These are phyloP conservation scores for Phytophthora boehmeriae DNA, from an alignment of 352 stramenopile genomes.

Conservation along the genomic window DNA sequence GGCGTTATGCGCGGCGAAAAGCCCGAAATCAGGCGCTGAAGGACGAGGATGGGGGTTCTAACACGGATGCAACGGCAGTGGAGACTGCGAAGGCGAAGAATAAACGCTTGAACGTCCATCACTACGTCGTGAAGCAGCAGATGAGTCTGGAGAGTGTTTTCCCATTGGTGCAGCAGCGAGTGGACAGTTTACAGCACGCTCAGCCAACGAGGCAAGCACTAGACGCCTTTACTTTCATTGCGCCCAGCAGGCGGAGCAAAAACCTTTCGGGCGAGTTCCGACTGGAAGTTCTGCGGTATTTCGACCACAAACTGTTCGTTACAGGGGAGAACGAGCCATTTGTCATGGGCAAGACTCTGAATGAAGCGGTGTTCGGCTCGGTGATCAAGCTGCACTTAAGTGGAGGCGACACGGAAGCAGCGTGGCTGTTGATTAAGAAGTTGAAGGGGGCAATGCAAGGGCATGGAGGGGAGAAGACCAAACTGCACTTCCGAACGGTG, in stretches of 20 bases:
- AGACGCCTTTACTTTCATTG: constrained; percentile 80
- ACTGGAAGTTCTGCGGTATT: constrained; percentile 54
- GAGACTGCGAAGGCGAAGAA: background rate
- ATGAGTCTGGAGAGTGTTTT: constrained; percentile 61
- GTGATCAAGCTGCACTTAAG: constrained; percentile 66
- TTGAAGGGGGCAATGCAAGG: constrained; percentile 29
- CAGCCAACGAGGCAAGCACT: constrained; percentile 35
- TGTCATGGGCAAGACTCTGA: constrained; percentile 58
- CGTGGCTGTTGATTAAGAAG: constrained; percentile 56
- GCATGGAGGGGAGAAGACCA: constrained; percentile 12
- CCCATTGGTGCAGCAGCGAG: constrained; percentile 46
- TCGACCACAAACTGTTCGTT: constrained; percentile 50
- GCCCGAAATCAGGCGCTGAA: constrained; percentile 14
- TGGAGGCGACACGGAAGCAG: constrained; percentile 38
- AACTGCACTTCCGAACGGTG: constrained; percentile 75
- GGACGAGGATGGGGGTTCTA: background rate
- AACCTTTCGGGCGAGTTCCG: constrained; percentile 35
- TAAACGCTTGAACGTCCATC: constrained; percentile 50
- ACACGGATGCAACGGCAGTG: background rate
- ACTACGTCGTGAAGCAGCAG: constrained; percentile 49
- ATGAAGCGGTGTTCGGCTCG: constrained; percentile 64
- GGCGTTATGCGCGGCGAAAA: constrained; percentile 16
- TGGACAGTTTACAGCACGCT: constrained; percentile 37
- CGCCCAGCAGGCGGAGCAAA: constrained; percentile 44
- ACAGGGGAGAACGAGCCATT: constrained; percentile 26